These are phyloP conservation scores for Furcasterigmium furcatum DNA, from an alignment of 2,329 filamentous ascomycete species.

Conservation along the genomic window DNA sequence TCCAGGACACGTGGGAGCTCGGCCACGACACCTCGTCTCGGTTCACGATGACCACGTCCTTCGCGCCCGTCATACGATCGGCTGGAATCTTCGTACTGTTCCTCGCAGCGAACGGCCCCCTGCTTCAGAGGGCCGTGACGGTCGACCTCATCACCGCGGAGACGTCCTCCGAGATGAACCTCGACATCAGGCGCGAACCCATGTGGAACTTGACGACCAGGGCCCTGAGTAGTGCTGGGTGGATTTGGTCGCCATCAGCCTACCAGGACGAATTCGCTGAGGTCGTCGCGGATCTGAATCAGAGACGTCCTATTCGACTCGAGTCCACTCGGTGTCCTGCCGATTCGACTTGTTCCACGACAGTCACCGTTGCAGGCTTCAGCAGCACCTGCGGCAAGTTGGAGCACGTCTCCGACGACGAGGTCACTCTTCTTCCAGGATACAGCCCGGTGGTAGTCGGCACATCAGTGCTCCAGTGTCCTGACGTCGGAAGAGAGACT, in stretches of 20 bases:
- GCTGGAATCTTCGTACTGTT: background rate
- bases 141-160: background rate
- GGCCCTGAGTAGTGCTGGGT: background rate
- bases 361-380: background rate
- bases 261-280: background rate
- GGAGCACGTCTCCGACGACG: background rate
- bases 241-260: background rate
- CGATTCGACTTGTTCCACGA: background rate
- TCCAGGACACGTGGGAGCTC: background rate
- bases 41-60: background rate
- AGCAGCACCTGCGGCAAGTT: background rate
- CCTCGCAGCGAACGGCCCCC: background rate
- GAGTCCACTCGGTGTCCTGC: background rate
- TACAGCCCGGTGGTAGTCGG: background rate
- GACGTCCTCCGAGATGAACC: background rate
- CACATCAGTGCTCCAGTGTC: background rate
- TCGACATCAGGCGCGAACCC: background rate
- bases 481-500: background rate
- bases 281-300: background rate
- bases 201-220: background rate
- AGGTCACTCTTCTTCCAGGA: background rate
- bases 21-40: background rate
- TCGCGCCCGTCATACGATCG: background rate
- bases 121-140: background rate
- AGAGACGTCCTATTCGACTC: background rate